Conservation (phyloP, 1,284 basidiomycete genomes). For the Ustilago hordei region DNA sequence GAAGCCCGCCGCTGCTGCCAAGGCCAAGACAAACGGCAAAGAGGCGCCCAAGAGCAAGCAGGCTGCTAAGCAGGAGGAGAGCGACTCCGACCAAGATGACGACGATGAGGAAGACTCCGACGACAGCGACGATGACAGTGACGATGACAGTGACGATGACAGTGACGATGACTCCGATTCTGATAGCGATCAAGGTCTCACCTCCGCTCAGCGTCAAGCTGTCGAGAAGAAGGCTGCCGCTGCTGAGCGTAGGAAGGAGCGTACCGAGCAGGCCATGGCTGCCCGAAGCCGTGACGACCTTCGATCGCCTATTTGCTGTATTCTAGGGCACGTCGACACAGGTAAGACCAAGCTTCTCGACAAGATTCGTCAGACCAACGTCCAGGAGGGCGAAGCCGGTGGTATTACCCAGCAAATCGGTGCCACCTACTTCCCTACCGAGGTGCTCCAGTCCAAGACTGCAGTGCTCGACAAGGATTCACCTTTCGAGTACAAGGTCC, state of each 20-base stretch:
- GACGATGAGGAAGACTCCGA: constrained; percentile 58
- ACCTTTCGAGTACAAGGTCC: constrained; percentile 92
- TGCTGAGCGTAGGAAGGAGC: constrained; percentile 81
- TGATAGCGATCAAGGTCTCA: constrained; percentile 68
- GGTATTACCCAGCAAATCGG: constrained; percentile 99
- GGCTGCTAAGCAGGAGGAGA: constrained; percentile 12
- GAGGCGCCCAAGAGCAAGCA: constrained; percentile 23
- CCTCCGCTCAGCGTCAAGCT: constrained; percentile 73
- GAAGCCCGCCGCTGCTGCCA: constrained; percentile 26
- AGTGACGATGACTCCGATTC: constrained; percentile 73
- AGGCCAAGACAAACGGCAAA: constrained; percentile 27
- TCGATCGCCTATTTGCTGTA: constrained; percentile 98
- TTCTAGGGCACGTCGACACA: constrained; percentile 98
- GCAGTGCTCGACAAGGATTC: constrained; percentile 88
- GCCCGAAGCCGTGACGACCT: constrained; percentile 89
- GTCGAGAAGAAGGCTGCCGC: constrained; percentile 86
- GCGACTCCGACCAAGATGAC: constrained; percentile 19
- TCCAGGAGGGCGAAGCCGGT: constrained; percentile 99
- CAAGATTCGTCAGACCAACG: constrained; percentile 99
- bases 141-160: constrained; percentile 70
- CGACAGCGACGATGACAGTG: constrained; percentile 73
- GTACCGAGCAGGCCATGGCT: constrained; percentile 86
- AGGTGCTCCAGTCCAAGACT: constrained; percentile 95
- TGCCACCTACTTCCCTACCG: constrained; percentile 99
- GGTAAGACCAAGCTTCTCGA: constrained; percentile 99